Evolutionary conservation across 2,329 filamentous ascomycete species (phyloP).

Genomic region (Venturia aucupariae): DNA sequence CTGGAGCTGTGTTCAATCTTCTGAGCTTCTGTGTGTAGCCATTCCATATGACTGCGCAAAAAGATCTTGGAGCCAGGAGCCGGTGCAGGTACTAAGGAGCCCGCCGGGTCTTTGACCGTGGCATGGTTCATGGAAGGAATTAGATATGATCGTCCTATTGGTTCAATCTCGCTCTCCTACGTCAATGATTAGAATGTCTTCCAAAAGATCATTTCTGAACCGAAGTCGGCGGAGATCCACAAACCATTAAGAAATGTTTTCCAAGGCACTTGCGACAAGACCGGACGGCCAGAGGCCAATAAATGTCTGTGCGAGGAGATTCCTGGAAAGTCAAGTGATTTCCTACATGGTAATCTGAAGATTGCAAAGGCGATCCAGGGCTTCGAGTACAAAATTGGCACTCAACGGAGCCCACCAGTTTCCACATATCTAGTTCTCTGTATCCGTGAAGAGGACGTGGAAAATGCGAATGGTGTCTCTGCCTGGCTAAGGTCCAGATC

Average conservation of each 20-base stretch:
- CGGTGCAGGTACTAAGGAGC: slow-evolving; percentile 40
- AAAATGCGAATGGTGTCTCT: slow-evolving; percentile 55
- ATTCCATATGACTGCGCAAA: slow-evolving; percentile 59
- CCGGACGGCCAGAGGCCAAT: slow-evolving; percentile 64
- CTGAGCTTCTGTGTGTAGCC: slow-evolving; percentile 51
- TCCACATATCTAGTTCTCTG: slow-evolving; percentile 70
- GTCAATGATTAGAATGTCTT: slow-evolving; percentile 61
- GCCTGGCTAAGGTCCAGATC: slow-evolving; percentile 64
- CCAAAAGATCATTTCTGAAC: slow-evolving; percentile 14
- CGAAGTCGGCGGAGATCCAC: slow-evolving; percentile 18
- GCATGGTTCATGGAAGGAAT: slow-evolving; percentile 54
- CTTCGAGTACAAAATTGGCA: slow-evolving; percentile 61
- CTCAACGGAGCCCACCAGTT: slow-evolving; percentile 49
- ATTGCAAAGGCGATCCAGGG: slow-evolving; percentile 22
- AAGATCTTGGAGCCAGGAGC: slow-evolving; percentile 38
- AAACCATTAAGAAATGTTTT: slow-evolving; percentile 55
- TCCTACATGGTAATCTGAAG: slow-evolving; percentile 37
- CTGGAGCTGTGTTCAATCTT: slow-evolving; percentile 55
- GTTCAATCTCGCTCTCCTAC: slow-evolving; percentile 51
- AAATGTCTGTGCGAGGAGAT: slow-evolving; percentile 46
- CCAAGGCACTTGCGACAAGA: slow-evolving; percentile 59
- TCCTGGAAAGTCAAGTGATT: slow-evolving; percentile 34
- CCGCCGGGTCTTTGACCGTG: slow-evolving; percentile 46
- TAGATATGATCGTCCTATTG: slow-evolving; percentile 60
- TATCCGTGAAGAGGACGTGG: slow-evolving; percentile 57